A percentile compares a stretch with the other conserved stretches of the same genome.
Evolutionary conservation across 2,329 filamentous ascomycete species (phyloP).

Genomic region (Blastomyces parvus): DNA sequence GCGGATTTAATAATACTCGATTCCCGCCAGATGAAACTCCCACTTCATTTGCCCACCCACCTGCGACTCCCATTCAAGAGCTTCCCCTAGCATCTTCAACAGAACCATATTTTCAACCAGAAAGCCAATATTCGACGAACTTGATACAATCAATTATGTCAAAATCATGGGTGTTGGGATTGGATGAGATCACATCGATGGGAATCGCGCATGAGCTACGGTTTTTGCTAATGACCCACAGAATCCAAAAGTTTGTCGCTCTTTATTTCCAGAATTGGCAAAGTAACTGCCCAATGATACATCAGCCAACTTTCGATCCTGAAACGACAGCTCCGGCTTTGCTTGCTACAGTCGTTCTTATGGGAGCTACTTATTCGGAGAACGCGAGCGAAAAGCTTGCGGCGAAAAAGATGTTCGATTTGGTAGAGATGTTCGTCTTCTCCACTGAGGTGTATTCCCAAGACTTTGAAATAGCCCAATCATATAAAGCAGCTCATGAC

Average conservation of each 20-base stretch:
- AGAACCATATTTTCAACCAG: slow-evolving; percentile 24
- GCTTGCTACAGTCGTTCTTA: slow-evolving; percentile 33
- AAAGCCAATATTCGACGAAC: slow-evolving; percentile 30
- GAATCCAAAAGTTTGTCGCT: slow-evolving; percentile 34
- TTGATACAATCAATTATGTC: slow-evolving; percentile 34
- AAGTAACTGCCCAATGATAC: slow-evolving; percentile 36
- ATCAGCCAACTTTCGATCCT: slow-evolving; percentile 34
- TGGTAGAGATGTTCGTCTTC: slow-evolving; percentile 37
- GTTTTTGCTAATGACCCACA: slow-evolving; percentile 33
- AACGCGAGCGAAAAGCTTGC: slow-evolving; percentile 30
- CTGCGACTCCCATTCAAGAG: slow-evolving; percentile 17
- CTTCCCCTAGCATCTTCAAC: slow-evolving; percentile 16
- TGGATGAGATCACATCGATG: slow-evolving; percentile 31
- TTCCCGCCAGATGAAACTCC: slow-evolving; percentile 19
- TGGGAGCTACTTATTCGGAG: slow-evolving; percentile 39
- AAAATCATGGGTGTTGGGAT: slow-evolving; percentile 30
- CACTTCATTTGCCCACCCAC: slow-evolving; percentile 15
- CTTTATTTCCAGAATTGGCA: slow-evolving; percentile 41
- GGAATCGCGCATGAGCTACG: slow-evolving; percentile 33
- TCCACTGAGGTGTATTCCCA: slow-evolving; percentile 35
- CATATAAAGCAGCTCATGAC: slow-evolving; percentile 22
- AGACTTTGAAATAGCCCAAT: slow-evolving; percentile 32
- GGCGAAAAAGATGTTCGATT: slow-evolving; percentile 35
- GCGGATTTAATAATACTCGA: slow-evolving; percentile 28
- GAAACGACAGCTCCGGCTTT: slow-evolving; percentile 30